A percentile compares a stretch with the other conserved stretches of the same genome.
These are phyloP conservation scores for Penstemon eatonii DNA, from an alignment of 257 asterid genomes.

Conservation along the genomic window DNA sequence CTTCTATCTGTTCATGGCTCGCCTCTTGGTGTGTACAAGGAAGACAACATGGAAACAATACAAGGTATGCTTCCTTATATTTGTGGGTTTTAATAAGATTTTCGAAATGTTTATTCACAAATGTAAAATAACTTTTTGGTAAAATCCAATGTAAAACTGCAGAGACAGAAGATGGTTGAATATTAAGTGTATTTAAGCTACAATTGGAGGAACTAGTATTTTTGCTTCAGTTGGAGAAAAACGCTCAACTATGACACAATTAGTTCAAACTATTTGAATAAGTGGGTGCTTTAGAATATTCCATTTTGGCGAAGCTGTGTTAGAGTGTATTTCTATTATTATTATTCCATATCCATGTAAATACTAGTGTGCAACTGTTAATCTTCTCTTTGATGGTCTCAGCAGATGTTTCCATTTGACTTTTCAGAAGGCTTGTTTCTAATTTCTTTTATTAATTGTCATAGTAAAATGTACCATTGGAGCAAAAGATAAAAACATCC, in stretches of 20 bases:
- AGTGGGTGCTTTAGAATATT: not conserved
- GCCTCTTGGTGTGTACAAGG: conserved; percentile 86
- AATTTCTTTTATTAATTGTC: not conserved
- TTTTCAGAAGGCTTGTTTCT: too few relatives aligned
- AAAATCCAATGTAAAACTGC: conserved; percentile 21
- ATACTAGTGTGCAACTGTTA: not conserved
- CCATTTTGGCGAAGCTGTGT: too few relatives aligned
- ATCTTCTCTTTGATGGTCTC: conserved; percentile 12
- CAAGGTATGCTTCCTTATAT: conserved; percentile 48
- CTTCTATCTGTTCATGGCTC: conserved; percentile 92
- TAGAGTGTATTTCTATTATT: too few relatives aligned
- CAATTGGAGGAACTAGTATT: not conserved
- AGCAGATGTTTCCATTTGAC: not conserved
- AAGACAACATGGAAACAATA: conserved; percentile 93
- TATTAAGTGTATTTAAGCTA: conserved; percentile 5
- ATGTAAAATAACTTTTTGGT: not conserved
- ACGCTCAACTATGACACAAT: not conserved
- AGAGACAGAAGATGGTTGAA: conserved; percentile 46
- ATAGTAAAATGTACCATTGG: not conserved
- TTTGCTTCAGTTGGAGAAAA: not conserved
- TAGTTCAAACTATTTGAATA: not conserved
- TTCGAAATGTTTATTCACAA: not conserved
- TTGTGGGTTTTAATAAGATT: conserved; percentile 7
- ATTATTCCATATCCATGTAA: not conserved
- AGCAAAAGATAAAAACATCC: too few relatives aligned